Base-by-base conservation (phyloP, 1,284 basidiomycete species). In the Neonothopanus nambi region DNA sequence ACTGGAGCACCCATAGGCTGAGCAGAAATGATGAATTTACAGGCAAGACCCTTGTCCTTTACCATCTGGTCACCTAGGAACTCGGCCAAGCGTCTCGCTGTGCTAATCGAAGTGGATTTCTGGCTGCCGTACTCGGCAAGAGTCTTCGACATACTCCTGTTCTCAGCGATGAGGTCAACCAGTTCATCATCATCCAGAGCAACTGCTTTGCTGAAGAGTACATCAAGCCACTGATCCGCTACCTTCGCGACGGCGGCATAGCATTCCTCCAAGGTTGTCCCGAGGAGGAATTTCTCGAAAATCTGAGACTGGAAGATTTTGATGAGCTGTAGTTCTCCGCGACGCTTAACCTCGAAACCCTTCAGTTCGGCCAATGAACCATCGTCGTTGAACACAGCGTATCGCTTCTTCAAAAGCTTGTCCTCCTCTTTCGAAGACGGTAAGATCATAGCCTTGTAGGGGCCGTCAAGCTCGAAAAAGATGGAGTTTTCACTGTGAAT, bases 231-330 rank as follows among this genome's bases (percentile, higher is more conserved):
- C 63, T 95, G 93, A 68, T 99, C 85, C 17, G 97, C 97, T 28
- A 98, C 86, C 57, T 91, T 80, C 1, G 97, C 96, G 20, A 99
- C 97, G 0, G 91, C 93, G 5, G 87, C 85, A 65, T 99, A 99
- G 69, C 97, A 99, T 65, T 98, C 95, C 65, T 95, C 89, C 1
- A 93, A 92, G 0, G 95, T 98, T 0, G 82, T 79, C 0, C 97
- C 97, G 0, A 98, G 83, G 44, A 99, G 73, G 76, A 99, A 99
- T 67, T 93, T 96, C 72, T 97, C 95, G 69, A 99, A 99, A 65
- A 99, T 94, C 65, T 97, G 93, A 5, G 93, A 94, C 69, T 99
- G 97, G 81, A 99, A 99, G 63, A 96, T 97, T 75, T 99, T 99
- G 87, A 99, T 97, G 65, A 99, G 86, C 66, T 99, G 97, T 50